phyloP scores from a whole-genome alignment of 2,329 filamentous ascomycete genomes.

The Colletotrichum sp. region DNA sequence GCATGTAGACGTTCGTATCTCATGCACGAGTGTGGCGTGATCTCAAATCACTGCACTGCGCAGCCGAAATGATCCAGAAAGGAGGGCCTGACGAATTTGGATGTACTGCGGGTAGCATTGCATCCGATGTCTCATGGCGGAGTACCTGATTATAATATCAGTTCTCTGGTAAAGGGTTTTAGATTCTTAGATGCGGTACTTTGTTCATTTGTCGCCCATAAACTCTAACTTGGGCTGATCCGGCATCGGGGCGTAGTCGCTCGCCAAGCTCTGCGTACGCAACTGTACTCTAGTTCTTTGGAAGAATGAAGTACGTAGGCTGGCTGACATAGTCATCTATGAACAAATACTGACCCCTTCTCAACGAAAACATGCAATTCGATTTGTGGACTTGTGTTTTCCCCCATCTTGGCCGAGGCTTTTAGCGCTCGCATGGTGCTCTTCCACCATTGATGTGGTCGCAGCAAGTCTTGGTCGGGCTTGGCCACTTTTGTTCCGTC shows the following conservation, averaged over 20 bases:
- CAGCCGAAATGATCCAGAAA: neutral
- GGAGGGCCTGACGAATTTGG: neutral
- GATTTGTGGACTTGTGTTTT: slow-evolving; percentile 3
- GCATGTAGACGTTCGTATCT: neutral
- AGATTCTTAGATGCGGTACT: neutral
- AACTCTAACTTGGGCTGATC: neutral
- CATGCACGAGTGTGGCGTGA: neutral
- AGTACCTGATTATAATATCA: neutral
- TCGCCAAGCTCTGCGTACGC: neutral
- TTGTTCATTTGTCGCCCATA: neutral
- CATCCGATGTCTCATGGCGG: neutral
- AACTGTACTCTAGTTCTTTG: neutral
- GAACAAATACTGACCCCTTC: neutral
- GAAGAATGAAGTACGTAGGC: neutral
- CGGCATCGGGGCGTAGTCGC: neutral
- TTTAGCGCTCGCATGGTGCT: neutral
- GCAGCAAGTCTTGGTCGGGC: neutral
- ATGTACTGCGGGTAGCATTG: neutral
- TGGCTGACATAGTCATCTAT: neutral
- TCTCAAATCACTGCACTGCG: neutral
- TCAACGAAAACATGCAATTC: neutral
- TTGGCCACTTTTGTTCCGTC: neutral
- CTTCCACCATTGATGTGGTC: slow-evolving; percentile 2
- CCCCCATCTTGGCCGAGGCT: slow-evolving; percentile 1
- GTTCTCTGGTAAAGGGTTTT: neutral